Conservation (phyloP, 2,329 filamentous ascomycete genomes). For the Cercospora sojina region DNA sequence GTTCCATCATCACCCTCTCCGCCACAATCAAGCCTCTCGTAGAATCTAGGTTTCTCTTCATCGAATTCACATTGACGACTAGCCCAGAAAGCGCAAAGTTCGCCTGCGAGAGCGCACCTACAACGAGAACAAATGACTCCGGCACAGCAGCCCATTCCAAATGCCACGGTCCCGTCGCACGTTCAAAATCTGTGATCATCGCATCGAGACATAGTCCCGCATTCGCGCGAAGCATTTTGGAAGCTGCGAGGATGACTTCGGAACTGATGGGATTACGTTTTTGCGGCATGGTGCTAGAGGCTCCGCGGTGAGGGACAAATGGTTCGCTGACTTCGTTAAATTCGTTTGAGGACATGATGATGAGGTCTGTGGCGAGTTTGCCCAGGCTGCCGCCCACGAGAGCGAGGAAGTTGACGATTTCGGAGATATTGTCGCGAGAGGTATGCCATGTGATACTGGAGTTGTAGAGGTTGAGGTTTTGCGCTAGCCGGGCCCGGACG, state of each 20-base stretch:
- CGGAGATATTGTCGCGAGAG: constrained; percentile 35
- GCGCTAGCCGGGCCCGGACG: constrained; percentile 29
- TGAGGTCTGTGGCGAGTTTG: constrained; percentile 35
- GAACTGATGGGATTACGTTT: constrained; percentile 37
- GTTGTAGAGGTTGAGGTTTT: constrained; percentile 21
- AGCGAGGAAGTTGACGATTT: constrained; percentile 32
- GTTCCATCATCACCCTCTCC: constrained; percentile 44
- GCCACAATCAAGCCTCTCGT: constrained; percentile 40
- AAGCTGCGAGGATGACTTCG: constrained; percentile 33
- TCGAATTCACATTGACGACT: constrained; percentile 32
- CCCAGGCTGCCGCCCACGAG: constrained; percentile 33
- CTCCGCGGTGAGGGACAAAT: constrained; percentile 55
- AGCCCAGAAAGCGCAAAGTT: constrained; percentile 31
- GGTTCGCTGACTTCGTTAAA: constrained; percentile 35
- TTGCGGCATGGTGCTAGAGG: constrained; percentile 59
- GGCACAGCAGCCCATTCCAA: constrained; percentile 38
- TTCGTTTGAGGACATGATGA: constrained; percentile 37
- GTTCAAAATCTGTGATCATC: constrained; percentile 37
- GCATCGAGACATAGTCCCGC: constrained; percentile 31
- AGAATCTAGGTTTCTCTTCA: constrained; percentile 35
- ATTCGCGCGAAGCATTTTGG: constrained; percentile 33
- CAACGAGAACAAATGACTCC: constrained; percentile 32
- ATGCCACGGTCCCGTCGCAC: constrained; percentile 37
- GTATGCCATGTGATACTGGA: constrained; percentile 37
- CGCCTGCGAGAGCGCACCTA: constrained; percentile 32